Conservation (phyloP, 1,284 basidiomycete species). For the Ustilago trichophora region DNA sequence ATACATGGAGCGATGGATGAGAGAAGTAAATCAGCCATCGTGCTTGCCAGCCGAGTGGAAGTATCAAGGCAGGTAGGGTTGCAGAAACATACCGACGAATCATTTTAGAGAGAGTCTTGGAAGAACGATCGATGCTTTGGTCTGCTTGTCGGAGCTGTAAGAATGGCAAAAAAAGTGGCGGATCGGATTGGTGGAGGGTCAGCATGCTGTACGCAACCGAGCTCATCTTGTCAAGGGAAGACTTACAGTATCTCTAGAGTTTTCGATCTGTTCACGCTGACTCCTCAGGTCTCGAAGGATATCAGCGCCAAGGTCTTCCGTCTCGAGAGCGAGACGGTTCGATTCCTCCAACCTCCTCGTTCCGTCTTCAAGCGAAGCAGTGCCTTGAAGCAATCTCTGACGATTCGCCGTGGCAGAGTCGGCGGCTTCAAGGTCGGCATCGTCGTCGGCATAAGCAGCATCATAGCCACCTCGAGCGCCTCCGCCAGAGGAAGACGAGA, state of each 20-base stretch:
- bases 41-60: background rate
- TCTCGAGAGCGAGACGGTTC: slow-evolving; percentile 91
- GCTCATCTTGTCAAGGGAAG: too few relatives aligned
- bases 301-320: slow-evolving; percentile 92
- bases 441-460: slow-evolving; percentile 31
- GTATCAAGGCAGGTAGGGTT: background rate
- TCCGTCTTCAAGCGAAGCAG: slow-evolving; percentile 67
- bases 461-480: slow-evolving; percentile 17
- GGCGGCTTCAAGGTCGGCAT: slow-evolving; percentile 48
- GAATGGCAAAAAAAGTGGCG: background rate
- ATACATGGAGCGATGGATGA: background rate
- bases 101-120: slow-evolving; percentile 73
- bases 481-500: slow-evolving; percentile 12
- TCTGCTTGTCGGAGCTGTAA: slow-evolving; percentile 71
- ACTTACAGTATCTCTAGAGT: slow-evolving; percentile 85
- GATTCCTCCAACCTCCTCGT: slow-evolving; percentile 82
- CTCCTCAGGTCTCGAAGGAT: slow-evolving; percentile 84
- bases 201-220: too few relatives aligned
- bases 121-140: slow-evolving; percentile 72
- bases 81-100: slow-evolving; percentile 70
- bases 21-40: slow-evolving; percentile 1
- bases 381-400: slow-evolving; percentile 65
- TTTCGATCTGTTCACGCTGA: slow-evolving; percentile 95
- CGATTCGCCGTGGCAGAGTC: slow-evolving; percentile 66
- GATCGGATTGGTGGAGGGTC: too few relatives aligned